These are phyloP conservation scores for Candida insectorum DNA, from an alignment of 805 yeast species.

Conservation along the genomic window DNA sequence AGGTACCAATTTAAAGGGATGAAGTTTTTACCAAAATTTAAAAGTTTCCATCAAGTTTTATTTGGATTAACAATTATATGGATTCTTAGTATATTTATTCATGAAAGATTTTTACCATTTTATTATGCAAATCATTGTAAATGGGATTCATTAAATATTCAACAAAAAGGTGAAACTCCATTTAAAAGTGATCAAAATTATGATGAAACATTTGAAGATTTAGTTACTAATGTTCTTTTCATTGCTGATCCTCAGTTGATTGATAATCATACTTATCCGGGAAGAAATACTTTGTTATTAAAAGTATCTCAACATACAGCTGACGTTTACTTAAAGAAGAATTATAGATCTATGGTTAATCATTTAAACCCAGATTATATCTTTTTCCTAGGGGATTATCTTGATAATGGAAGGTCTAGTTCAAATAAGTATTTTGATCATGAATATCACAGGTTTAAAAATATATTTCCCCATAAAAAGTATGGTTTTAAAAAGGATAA, in stretches of 20 bases:
- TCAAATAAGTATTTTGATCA: constrained; percentile 25
- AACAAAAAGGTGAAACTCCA: constrained; percentile 1
- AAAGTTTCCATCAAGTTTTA: constrained; percentile 26
- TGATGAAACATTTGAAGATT: constrained; percentile 2
- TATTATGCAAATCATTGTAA: constrained; percentile 23
- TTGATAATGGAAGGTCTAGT: constrained; percentile 40
- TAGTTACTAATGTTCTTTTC: constrained; percentile 26
- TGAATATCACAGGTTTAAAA: constrained; percentile 29
- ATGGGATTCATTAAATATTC: constrained; percentile 21
- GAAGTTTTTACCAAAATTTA: constrained; percentile 13
- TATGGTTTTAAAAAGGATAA: constrained; percentile 16
- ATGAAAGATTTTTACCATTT: constrained; percentile 31
- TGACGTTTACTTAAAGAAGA: constrained; percentile 35
- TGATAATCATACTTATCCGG: constrained; percentile 43
- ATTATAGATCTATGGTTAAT: constrained; percentile 30
- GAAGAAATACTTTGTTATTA: constrained; percentile 28
- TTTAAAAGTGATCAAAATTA: constrained; percentile 8
- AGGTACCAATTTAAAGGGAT: too few relatives aligned
- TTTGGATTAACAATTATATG: constrained; percentile 21
- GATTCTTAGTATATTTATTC: constrained; percentile 27
- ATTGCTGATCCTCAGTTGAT: constrained; percentile 46
- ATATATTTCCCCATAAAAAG: constrained; percentile 22
- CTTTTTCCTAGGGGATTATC: constrained; percentile 40
- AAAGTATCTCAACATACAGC: constrained; percentile 39
- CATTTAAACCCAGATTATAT: constrained; percentile 34